Evolutionary conservation across 129 eudicot genomes (phyloP).

Genomic region (Artemisia annua): DNA sequence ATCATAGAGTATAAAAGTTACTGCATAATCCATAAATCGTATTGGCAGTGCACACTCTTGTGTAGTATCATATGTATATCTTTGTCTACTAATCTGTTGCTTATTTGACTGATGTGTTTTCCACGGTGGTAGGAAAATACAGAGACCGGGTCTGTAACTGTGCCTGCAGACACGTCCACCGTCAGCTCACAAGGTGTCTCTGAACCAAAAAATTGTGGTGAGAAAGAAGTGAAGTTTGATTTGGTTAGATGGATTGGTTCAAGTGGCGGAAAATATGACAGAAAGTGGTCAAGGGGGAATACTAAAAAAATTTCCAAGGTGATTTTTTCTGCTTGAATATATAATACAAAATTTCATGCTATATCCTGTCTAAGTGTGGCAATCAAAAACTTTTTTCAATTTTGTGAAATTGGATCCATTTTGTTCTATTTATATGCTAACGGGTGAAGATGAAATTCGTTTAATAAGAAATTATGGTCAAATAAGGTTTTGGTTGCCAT

Average conservation of each 20-base stretch:
- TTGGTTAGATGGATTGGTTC: slow-evolving; percentile 93
- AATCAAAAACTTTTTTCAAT: not conserved
- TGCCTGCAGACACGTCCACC: slow-evolving; percentile 27
- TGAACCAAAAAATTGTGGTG: slow-evolving; percentile 81
- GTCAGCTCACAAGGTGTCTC: slow-evolving; percentile 56
- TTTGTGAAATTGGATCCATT: not conserved
- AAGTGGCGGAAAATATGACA: slow-evolving; percentile 98
- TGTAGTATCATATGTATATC: not conserved
- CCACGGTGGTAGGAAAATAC: slow-evolving; percentile 47
- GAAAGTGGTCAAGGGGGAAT: slow-evolving; percentile 96
- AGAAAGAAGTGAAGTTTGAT: slow-evolving; percentile 94
- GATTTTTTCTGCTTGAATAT: not conserved
- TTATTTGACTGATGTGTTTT: slow-evolving; percentile 23
- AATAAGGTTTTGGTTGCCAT: too few relatives aligned
- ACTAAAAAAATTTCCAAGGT: slow-evolving; percentile 98
- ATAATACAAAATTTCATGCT: not conserved
- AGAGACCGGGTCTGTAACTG: slow-evolving; percentile 40
- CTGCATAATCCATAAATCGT: too few relatives aligned
- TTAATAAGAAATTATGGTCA: too few relatives aligned
- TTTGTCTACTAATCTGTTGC: not conserved
- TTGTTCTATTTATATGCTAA: too few relatives aligned
- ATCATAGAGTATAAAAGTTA: too few relatives aligned
- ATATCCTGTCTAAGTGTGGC: not conserved
- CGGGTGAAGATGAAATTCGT: too few relatives aligned
- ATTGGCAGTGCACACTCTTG: too few relatives aligned